A percentile compares a stretch with the other conserved stretches of the same genome.
Conservation (phyloP, 202 grass and related monocot genomes). For the Schoenoplectus triqueter region DNA sequence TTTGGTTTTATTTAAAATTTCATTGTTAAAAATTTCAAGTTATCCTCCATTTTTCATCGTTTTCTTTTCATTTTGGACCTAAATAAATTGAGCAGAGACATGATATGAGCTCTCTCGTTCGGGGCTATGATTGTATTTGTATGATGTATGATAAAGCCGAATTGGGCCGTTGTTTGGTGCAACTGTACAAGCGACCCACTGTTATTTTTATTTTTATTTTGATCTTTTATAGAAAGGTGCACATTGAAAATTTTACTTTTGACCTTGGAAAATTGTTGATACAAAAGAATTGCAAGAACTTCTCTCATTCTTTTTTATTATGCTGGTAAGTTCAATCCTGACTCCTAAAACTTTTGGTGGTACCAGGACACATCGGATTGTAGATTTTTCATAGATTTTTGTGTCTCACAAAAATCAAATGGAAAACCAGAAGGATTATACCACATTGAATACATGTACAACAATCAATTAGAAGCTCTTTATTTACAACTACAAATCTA, state of each 20-base stretch:
- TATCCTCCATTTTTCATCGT: not conserved
- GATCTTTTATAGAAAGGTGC: not conserved
- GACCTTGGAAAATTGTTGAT: not conserved
- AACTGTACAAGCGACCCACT: too few species aligned
- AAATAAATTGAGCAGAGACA: not conserved
- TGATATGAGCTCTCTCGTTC: not conserved
- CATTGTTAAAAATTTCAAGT: too few species aligned
- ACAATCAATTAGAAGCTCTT: too few species aligned
- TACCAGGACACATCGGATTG: too few species aligned
- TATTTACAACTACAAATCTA: not conserved
- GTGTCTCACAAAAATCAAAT: too few species aligned
- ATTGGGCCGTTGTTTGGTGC: not conserved
- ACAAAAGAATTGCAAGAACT: not conserved
- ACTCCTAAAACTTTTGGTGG: not conserved
- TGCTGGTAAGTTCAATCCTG: too few species aligned
- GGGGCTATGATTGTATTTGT: not conserved
- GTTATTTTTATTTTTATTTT: too few species aligned
- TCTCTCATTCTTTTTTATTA: too few species aligned
- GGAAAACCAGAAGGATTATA: not conserved
- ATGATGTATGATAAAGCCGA: not conserved
- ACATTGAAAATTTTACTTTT: not conserved
- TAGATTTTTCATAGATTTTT: too few species aligned
- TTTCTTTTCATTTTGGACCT: not conserved
- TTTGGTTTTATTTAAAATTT: too few species aligned
- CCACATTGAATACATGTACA: too few species aligned